Conservation (phyloP, 768 basidiomycete genomes). For the Rhodosporidiobolus odoratus region DNA sequence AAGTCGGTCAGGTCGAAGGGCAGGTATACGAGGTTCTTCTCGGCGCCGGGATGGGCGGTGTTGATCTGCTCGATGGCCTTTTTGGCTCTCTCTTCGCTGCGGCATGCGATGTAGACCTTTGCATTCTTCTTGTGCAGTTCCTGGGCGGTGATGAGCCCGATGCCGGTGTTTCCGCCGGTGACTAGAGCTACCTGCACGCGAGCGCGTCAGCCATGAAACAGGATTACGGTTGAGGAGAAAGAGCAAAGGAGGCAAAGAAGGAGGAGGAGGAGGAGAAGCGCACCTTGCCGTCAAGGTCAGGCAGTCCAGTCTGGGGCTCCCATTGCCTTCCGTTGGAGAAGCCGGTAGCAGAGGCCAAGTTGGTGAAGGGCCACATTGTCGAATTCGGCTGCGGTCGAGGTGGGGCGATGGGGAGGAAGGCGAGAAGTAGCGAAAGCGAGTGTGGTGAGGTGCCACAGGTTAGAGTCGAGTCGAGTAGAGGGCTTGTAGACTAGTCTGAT, state of each 20-base stretch:
- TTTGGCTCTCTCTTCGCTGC: slow-evolving; percentile 30
- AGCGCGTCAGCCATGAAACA: too few relatives aligned
- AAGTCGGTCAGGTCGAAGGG: slow-evolving; percentile 37
- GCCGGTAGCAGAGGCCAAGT: background rate
- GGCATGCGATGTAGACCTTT: slow-evolving; percentile 39
- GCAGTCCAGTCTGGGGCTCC: slow-evolving; percentile 8
- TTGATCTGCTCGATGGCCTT: slow-evolving; percentile 26
- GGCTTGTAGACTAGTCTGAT: too few relatives aligned
- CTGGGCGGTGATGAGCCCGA: slow-evolving; percentile 24
- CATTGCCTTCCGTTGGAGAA: slow-evolving; percentile 22
- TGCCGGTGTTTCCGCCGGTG: slow-evolving; percentile 34
- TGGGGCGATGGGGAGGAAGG: too few relatives aligned
- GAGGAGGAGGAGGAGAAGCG: background rate
- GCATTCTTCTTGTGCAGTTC: slow-evolving; percentile 26
- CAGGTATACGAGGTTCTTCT: slow-evolving; percentile 23
- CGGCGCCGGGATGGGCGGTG: slow-evolving; percentile 6
- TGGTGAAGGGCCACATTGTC: too few relatives aligned
- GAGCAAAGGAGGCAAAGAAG: background rate
- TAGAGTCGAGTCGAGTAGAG: too few relatives aligned
- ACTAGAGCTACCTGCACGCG: slow-evolving; percentile 35
- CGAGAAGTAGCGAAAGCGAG: too few relatives aligned
- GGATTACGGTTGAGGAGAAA: too few relatives aligned
- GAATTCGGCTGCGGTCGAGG: too few relatives aligned
- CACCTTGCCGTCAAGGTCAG: slow-evolving; percentile 35
- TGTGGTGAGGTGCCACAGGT: too few relatives aligned